Evolutionary conservation across 2,329 filamentous ascomycete species (phyloP).

Genomic region (Cordyceps cateniannulata): DNA sequence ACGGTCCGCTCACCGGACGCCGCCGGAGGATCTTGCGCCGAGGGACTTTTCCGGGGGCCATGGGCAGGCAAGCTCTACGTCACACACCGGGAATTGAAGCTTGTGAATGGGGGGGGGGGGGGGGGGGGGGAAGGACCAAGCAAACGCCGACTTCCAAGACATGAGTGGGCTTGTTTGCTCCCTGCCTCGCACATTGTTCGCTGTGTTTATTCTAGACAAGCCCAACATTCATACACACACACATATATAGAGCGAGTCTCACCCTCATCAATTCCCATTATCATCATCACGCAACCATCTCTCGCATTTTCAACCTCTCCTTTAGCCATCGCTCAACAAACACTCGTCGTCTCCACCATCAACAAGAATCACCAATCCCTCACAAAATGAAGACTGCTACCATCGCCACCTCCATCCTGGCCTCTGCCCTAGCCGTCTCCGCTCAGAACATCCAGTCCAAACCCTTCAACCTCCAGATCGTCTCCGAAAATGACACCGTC

Average conservation of each 20-base stretch:
- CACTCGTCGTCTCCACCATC: not conserved
- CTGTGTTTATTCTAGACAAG: not conserved
- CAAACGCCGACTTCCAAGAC: not conserved
- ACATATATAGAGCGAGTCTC: not conserved
- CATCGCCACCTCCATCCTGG: not conserved
- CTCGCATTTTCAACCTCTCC: not conserved
- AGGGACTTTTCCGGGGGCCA: not conserved
- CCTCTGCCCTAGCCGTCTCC: constrained; percentile 1
- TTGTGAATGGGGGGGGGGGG: not conserved
- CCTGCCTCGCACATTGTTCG: not conserved
- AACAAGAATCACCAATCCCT: not conserved
- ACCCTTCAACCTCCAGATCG: constrained; percentile 8
- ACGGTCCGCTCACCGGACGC: not conserved
- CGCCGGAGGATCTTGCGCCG: not conserved
- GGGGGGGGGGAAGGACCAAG: no score
- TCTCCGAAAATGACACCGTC: not conserved
- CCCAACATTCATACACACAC: no score
- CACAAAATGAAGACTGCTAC: constrained; percentile 9
- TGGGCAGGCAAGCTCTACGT: not conserved
- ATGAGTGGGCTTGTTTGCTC: not conserved
- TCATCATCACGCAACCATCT: not conserved
- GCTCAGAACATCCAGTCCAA: constrained; percentile 6
- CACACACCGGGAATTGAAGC: not conserved
- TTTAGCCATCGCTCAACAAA: not conserved
- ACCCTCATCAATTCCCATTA: not conserved